Evolutionary conservation across 139 green algal genomes (phyloP).

Genomic region (Choricystis sp.): DNA sequence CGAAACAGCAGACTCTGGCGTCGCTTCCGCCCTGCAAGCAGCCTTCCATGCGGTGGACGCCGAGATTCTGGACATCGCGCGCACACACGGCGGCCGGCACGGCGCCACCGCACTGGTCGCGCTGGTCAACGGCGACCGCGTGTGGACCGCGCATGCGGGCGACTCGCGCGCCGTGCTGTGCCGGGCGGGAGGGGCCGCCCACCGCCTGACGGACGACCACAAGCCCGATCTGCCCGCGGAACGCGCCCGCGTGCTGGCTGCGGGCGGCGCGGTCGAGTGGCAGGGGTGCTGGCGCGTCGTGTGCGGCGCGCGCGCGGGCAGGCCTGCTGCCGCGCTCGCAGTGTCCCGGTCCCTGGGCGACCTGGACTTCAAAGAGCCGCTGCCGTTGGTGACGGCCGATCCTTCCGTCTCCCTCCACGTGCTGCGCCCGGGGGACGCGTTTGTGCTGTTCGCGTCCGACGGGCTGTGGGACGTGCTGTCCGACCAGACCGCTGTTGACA

Average conservation of each 20-base stretch:
- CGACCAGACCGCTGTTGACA: slow-evolving; percentile 54
- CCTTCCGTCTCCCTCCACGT: not conserved
- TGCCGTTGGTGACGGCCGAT: not conserved
- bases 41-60: slow-evolving; percentile 33
- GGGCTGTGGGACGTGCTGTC: slow-evolving; percentile 86
- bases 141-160: slow-evolving; percentile 45
- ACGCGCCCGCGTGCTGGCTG: slow-evolving; percentile 26
- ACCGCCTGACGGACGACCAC: slow-evolving; percentile 53
- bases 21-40: slow-evolving; percentile 19
- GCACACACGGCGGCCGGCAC: slow-evolving; percentile 26
- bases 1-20: slow-evolving; percentile 12
- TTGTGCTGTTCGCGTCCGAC: slow-evolving; percentile 76
- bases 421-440: slow-evolving; percentile 29
- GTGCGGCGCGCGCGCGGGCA: not conserved
- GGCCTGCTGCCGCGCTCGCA: not conserved
- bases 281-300: slow-evolving; percentile 49
- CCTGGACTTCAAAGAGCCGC: not conserved
- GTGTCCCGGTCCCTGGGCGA: not conserved
- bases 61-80: slow-evolving; percentile 30
- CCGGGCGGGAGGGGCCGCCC: slow-evolving; percentile 15
- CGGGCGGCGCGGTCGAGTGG: slow-evolving; percentile 32
- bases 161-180: slow-evolving; percentile 46
- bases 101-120: slow-evolving; percentile 47
- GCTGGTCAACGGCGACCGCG: slow-evolving; percentile 27
- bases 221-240: slow-evolving; percentile 47